Evolutionary conservation across 108 stramenopile genomes (phyloP).

Genomic region (Cylindrotheca fusiformis): DNA sequence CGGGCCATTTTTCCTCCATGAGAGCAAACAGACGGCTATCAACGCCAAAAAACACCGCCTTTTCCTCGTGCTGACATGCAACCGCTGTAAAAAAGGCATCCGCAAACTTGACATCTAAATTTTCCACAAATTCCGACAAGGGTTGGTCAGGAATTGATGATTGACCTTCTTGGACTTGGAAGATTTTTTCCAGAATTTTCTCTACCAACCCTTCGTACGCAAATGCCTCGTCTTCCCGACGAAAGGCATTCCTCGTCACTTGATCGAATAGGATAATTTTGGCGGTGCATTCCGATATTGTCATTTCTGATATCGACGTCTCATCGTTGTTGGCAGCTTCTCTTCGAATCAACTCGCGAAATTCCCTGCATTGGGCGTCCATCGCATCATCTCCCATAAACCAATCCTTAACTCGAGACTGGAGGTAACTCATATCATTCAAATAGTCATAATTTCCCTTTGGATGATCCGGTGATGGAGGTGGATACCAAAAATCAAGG

Average conservation of each 20-base stretch:
- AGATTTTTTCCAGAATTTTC: conserved; percentile 17
- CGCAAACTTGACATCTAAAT: background rate
- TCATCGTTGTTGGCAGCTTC: background rate
- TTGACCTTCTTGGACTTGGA: conserved; percentile 3
- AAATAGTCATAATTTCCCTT: background rate
- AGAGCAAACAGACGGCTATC: conserved; percentile 7
- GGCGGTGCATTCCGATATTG: background rate
- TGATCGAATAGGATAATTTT: conserved; percentile 64
- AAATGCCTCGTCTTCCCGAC: conserved; percentile 60
- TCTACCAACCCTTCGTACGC: conserved; percentile 42
- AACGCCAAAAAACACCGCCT: conserved; percentile 27
- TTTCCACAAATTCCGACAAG: conserved; percentile 2
- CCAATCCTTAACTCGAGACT: background rate
- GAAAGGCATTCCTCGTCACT: conserved; percentile 62
- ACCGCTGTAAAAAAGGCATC: conserved; percentile 31
- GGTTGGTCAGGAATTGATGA: background rate
- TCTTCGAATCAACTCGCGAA: background rate
- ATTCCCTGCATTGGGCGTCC: background rate
- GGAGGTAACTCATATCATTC: background rate
- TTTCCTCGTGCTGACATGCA: conserved; percentile 61
- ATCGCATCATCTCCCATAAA: background rate
- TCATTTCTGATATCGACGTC: background rate
- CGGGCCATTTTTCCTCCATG: background rate
- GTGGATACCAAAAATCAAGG: background rate
- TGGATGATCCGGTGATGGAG: background rate